phyloP scores from a whole-genome alignment of 2,329 filamentous ascomycete genomes.

The Fusarium sp. region DNA sequence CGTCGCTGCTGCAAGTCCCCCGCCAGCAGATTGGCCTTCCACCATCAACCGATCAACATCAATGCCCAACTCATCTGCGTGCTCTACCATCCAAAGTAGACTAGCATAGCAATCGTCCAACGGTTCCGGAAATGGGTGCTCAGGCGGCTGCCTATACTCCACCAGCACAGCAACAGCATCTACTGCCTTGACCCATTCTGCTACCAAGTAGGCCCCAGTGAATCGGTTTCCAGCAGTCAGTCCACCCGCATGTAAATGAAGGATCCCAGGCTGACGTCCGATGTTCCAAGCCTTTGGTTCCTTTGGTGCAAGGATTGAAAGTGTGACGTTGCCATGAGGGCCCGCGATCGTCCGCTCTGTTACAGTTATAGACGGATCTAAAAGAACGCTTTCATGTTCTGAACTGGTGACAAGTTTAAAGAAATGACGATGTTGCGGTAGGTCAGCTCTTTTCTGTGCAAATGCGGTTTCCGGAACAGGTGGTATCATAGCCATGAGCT shows the following conservation, averaged over 20 bases:
- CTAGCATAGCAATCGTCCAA: background rate
- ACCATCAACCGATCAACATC: background rate
- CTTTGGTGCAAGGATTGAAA: too few relatives aligned
- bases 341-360: too few relatives aligned
- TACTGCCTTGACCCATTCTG: background rate
- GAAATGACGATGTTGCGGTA: too few relatives aligned
- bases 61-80: background rate
- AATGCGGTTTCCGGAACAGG: too few relatives aligned
- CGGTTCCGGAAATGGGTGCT: background rate
- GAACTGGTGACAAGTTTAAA: too few relatives aligned
- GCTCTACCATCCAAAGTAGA: background rate
- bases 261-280: background rate
- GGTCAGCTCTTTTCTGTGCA: too few relatives aligned
- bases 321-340: too few relatives aligned
- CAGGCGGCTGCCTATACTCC: background rate
- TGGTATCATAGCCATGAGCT: too few relatives aligned
- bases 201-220: background rate
- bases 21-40: background rate
- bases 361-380: too few relatives aligned
- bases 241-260: background rate
- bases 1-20: background rate
- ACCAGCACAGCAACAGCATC: background rate
- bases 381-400: too few relatives aligned
- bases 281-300: too few relatives aligned
- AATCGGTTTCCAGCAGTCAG: background rate